phyloP scores from a whole-genome alignment of 176 grass and related monocot species.

The Luzula sylvatica region DNA sequence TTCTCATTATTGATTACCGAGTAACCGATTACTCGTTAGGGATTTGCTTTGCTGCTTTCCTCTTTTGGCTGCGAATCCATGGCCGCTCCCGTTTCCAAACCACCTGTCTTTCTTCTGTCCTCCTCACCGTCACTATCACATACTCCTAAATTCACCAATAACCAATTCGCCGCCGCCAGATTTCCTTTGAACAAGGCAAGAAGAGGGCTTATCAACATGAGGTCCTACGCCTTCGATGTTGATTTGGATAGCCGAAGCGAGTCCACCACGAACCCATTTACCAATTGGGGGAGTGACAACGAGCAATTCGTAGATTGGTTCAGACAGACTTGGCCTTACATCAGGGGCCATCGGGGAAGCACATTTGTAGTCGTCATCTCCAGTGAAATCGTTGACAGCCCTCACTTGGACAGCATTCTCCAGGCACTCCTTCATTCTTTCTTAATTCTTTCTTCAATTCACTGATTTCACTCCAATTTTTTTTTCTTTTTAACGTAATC shows the following conservation, averaged over 20 bases:
- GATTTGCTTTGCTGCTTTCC: too few relatives aligned
- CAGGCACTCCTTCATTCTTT: conserved; percentile 26
- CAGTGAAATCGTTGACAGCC: conserved; percentile 54
- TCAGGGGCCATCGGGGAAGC: conserved; percentile 69
- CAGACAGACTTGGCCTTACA: conserved; percentile 75
- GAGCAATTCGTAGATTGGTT: conserved; percentile 66
- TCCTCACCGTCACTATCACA: too few relatives aligned
- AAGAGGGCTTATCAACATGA: neutral
- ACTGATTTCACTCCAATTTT: neutral
- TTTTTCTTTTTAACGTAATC: neutral
- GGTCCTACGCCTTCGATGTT: neutral
- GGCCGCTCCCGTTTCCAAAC: too few relatives aligned
- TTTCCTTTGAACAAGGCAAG: neutral
- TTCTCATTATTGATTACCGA: too few relatives aligned
- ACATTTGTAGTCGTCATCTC: conserved; percentile 80
- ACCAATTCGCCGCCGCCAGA: neutral
- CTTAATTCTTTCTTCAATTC: neutral
- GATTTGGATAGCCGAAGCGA: neutral
- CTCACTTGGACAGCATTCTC: conserved; percentile 57
- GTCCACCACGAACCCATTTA: neutral
- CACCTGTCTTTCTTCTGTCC: too few relatives aligned
- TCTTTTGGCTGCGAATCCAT: too few relatives aligned
- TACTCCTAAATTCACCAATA: too few relatives aligned
- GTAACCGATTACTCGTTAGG: too few relatives aligned
- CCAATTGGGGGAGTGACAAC: conserved; percentile 22